These are phyloP conservation scores for Musa beccarii DNA, from an alignment of 176 grass and related monocot species.

Conservation along the genomic window DNA sequence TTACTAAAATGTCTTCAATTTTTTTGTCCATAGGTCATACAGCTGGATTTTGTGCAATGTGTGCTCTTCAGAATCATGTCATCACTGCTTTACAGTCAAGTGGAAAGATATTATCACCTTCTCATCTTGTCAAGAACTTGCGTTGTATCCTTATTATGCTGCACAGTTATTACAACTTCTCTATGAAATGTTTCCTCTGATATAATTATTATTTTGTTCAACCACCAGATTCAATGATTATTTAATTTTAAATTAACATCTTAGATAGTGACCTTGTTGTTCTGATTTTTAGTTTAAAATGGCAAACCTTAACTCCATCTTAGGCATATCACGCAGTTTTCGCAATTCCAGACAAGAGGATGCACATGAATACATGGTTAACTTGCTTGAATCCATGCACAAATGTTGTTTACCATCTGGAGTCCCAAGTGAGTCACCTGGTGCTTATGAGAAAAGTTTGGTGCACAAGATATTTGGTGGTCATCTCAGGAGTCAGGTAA, in stretches of 20 bases:
- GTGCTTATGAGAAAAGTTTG: conserved; percentile 93
- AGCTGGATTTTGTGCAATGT: conserved; percentile 91
- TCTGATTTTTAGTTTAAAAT: too few relatives aligned
- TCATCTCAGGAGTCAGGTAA: conserved; percentile 64
- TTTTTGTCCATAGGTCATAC: conserved; percentile 36
- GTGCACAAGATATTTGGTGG: conserved; percentile 98
- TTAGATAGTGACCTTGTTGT: too few relatives aligned
- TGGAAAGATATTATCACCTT: conserved; percentile 83
- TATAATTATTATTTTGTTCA: not conserved
- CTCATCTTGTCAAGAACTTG: conserved; percentile 70
- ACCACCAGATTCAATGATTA: too few relatives aligned
- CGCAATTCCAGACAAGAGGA: conserved; percentile 90
- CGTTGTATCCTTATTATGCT: conserved; percentile 45
- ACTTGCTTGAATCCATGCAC: conserved; percentile 96
- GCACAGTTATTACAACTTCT: not conserved
- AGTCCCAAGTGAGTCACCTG: conserved; percentile 63
- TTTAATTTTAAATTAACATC: too few relatives aligned
- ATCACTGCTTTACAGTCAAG: conserved; percentile 71
- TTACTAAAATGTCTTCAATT: not conserved
- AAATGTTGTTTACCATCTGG: conserved; percentile 95
- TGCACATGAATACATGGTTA: conserved; percentile 97
- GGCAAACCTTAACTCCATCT: conserved; percentile 33
- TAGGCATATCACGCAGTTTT: conserved; percentile 89
- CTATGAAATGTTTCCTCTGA: not conserved
- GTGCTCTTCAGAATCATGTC: conserved; percentile 94